Evolutionary conservation across 2,329 filamentous ascomycete species (phyloP).

Genomic region (Diaporthe nobilis): DNA sequence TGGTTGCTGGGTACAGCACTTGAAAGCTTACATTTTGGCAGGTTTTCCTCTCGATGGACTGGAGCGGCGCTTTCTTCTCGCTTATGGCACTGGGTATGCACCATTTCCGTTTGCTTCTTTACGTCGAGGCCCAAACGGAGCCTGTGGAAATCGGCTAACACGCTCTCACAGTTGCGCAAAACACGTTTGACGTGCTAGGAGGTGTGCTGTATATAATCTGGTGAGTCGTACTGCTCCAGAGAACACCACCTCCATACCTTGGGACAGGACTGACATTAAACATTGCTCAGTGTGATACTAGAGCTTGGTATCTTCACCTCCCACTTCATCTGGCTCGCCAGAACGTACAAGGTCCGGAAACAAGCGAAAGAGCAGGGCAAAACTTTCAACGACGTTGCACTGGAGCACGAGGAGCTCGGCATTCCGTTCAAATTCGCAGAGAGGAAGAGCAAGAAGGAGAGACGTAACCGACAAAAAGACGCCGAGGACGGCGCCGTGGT

Average conservation of each 20-base stretch:
- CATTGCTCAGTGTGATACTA: conserved; percentile 61
- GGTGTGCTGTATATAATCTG: conserved; percentile 72
- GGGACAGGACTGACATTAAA: neutral
- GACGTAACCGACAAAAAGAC: neutral
- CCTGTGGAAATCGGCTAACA: conserved; percentile 39
- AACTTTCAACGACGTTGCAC: conserved; percentile 68
- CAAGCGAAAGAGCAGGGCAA: conserved; percentile 65
- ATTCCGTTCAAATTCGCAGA: conserved; percentile 56
- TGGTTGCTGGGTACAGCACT: neutral
- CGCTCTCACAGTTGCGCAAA: conserved; percentile 64
- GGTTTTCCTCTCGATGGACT: conserved; percentile 73
- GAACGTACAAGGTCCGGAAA: conserved; percentile 65
- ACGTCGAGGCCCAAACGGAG: neutral
- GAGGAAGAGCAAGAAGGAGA: conserved; percentile 44
- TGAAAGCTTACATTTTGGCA: conserved; percentile 40
- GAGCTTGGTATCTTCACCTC: conserved; percentile 73
- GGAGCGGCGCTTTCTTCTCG: conserved; percentile 73
- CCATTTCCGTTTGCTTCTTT: neutral
- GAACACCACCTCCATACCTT: neutral
- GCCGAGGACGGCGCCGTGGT: conserved; percentile 13
- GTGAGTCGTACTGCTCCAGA: conserved; percentile 54
- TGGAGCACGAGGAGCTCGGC: conserved; percentile 52
- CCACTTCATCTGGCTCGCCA: conserved; percentile 71
- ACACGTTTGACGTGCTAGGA: conserved; percentile 73
- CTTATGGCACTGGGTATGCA: conserved; percentile 70